These are phyloP conservation scores for Daedalea quercina DNA, from an alignment of 768 basidiomycete species.

Conservation along the genomic window DNA sequence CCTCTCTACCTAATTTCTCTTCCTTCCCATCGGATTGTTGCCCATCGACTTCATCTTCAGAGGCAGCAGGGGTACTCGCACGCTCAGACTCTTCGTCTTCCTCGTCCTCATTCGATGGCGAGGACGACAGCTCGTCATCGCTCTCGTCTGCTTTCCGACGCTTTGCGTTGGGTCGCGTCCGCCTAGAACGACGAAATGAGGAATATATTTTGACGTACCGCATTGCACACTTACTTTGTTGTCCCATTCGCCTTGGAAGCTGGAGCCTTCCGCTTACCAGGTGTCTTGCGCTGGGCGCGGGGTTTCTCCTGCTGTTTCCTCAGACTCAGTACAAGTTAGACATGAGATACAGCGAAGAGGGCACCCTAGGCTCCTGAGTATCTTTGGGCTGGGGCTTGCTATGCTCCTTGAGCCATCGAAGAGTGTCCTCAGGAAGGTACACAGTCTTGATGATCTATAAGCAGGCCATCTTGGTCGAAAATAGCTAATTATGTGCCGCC, in stretches of 20 bases:
- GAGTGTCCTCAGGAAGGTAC: conserved; percentile 58
- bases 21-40: conserved; percentile 16
- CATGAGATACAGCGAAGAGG: background rate
- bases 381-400: conserved; percentile 26
- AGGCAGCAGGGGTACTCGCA: conserved; percentile 12
- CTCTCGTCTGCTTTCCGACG: conserved; percentile 21
- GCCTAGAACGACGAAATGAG: conserved; percentile 7
- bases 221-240: conserved; percentile 34
- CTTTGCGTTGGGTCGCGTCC: conserved; percentile 18
- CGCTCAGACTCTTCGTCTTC: conserved; percentile 7
- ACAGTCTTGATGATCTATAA: conserved; percentile 57
- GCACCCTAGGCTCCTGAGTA: conserved; percentile 22
- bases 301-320: conserved; percentile 25
- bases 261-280: conserved; percentile 50
- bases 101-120: conserved; percentile 9
- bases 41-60: conserved; percentile 15
- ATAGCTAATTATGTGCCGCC: background rate
- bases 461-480: background rate
- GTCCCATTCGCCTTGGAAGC: conserved; percentile 40
- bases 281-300: conserved; percentile 37
- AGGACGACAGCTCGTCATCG: conserved; percentile 18
- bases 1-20: conserved; percentile 23
- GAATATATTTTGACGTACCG: background rate
- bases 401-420: conserved; percentile 50
- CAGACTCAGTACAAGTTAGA: conserved; percentile 3